These are phyloP conservation scores for Suillus brevipes DNA, from an alignment of 768 basidiomycete species.

Conservation along the genomic window DNA sequence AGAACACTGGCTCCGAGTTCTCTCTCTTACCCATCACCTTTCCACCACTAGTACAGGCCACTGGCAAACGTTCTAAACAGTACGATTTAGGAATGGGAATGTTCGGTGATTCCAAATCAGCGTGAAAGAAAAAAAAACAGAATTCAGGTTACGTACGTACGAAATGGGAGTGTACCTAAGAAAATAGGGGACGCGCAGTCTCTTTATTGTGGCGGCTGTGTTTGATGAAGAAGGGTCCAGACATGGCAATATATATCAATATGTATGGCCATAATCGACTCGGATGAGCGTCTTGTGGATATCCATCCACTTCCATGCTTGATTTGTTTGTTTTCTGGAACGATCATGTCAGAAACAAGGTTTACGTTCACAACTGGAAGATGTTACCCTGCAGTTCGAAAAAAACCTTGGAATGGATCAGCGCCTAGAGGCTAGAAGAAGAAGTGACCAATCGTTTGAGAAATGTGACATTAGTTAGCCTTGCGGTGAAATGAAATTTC, in stretches of 20 bases:
- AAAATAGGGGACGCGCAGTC: background rate
- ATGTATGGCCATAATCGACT: background rate
- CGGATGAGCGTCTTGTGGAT: background rate
- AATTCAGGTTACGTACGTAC: background rate
- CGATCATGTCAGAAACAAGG: background rate
- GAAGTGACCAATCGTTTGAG: no score
- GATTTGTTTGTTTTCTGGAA: background rate
- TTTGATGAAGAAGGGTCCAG: slow-evolving; percentile 1
- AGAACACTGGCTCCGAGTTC: background rate
- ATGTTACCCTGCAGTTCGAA: background rate
- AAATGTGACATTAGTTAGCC: no score
- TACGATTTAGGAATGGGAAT: background rate
- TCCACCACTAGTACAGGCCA: no score
- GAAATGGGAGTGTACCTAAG: background rate
- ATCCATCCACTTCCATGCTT: background rate
- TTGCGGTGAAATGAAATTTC: background rate
- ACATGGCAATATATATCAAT: no score
- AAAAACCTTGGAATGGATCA: background rate
- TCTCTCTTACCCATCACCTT: background rate
- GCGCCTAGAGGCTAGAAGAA: no score
- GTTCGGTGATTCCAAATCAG: background rate
- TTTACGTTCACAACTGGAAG: background rate
- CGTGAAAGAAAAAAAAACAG: background rate
- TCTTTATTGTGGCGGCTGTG: background rate
- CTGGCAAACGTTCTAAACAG: background rate